Conservation (phyloP, 805 yeast species). For the Vanderwaltozyma yarrowii region DNA sequence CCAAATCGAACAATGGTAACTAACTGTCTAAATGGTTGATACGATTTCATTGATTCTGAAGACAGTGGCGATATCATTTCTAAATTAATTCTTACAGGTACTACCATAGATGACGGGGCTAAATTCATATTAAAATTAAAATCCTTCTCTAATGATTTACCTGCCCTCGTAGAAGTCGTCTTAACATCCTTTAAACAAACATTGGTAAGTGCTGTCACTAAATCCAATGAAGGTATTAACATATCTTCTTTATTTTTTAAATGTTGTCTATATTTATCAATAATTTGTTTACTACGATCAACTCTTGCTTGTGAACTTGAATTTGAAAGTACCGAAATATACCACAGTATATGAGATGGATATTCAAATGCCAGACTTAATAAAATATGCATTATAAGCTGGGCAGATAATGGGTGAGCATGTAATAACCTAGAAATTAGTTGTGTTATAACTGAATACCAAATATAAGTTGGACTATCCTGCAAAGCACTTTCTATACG, state of each 20-base stretch:
- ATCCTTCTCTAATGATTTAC: slow-evolving; percentile 30
- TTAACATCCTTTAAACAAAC: slow-evolving; percentile 23
- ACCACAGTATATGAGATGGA: slow-evolving; percentile 82
- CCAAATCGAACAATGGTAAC: slow-evolving; percentile 56
- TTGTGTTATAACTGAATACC: slow-evolving; percentile 85
- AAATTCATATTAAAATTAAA: slow-evolving; percentile 33
- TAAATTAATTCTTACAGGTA: slow-evolving; percentile 65
- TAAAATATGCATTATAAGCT: slow-evolving; percentile 48
- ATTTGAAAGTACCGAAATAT: slow-evolving; percentile 48
- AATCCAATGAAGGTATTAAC: slow-evolving; percentile 15
- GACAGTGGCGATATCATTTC: slow-evolving; percentile 53
- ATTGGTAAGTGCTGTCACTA: slow-evolving; percentile 15
- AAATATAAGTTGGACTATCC: slow-evolving; percentile 43
- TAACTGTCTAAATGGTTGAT: slow-evolving; percentile 38
- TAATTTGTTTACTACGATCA: slow-evolving; percentile 36
- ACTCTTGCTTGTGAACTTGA: slow-evolving; percentile 43
- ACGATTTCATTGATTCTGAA: slow-evolving; percentile 32
- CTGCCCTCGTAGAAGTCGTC: slow-evolving; percentile 16
- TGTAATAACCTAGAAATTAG: slow-evolving; percentile 70
- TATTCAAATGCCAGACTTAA: slow-evolving; percentile 48
- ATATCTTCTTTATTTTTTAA: slow-evolving; percentile 9
- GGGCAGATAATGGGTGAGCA: slow-evolving; percentile 44
- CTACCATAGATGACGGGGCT: slow-evolving; percentile 47
- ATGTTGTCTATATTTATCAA: slow-evolving; percentile 24
- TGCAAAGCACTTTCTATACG: slow-evolving; percentile 37